Conservation (phyloP, 352 stramenopile genomes). For the Phytophthora meadii region DNA sequence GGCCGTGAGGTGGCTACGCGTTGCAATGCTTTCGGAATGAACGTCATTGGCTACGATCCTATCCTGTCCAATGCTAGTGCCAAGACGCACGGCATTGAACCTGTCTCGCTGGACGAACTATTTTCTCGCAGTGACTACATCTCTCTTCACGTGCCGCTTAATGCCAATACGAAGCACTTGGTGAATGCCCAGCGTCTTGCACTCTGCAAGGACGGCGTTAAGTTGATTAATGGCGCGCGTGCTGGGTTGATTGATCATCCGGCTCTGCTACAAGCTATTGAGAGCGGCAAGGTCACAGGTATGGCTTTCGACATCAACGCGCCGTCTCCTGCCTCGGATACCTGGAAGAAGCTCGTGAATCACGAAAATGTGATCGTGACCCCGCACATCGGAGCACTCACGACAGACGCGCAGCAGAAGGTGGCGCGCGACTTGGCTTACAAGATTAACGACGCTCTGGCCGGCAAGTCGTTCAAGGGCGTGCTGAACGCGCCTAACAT, state of each 20-base stretch:
- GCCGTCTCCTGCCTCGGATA: slow-evolving; percentile 48
- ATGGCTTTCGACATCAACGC: slow-evolving; percentile 82
- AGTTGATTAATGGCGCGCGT: slow-evolving; percentile 95
- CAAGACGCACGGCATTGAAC: slow-evolving; percentile 81
- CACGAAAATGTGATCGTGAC: slow-evolving; percentile 93
- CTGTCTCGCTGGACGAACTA: slow-evolving; percentile 85
- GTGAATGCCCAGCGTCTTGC: slow-evolving; percentile 83
- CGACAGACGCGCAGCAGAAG: slow-evolving; percentile 94
- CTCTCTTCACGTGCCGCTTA: slow-evolving; percentile 96
- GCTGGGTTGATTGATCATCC: slow-evolving; percentile 94
- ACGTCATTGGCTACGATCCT: slow-evolving; percentile 93
- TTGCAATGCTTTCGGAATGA: slow-evolving; percentile 94
- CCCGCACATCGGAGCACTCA: slow-evolving; percentile 96
- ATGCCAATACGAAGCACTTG: slow-evolving; percentile 93
- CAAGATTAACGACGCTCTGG: slow-evolving; percentile 93
- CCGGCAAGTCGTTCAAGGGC: slow-evolving; percentile 92
- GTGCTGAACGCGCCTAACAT: slow-evolving; percentile 96
- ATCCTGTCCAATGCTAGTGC: slow-evolving; percentile 91
- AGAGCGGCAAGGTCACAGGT: slow-evolving; percentile 79
- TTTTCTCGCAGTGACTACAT: slow-evolving; percentile 96
- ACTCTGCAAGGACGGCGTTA: slow-evolving; percentile 93
- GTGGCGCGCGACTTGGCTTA: slow-evolving; percentile 91
- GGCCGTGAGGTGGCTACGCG: slow-evolving; percentile 93
- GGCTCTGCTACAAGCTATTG: slow-evolving; percentile 89
- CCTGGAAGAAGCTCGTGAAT: slow-evolving; percentile 81